A percentile compares a stretch with the other conserved stretches of the same genome.
phyloP scores from a whole-genome alignment of 768 basidiomycete species.

The Leccinum obscurum region DNA sequence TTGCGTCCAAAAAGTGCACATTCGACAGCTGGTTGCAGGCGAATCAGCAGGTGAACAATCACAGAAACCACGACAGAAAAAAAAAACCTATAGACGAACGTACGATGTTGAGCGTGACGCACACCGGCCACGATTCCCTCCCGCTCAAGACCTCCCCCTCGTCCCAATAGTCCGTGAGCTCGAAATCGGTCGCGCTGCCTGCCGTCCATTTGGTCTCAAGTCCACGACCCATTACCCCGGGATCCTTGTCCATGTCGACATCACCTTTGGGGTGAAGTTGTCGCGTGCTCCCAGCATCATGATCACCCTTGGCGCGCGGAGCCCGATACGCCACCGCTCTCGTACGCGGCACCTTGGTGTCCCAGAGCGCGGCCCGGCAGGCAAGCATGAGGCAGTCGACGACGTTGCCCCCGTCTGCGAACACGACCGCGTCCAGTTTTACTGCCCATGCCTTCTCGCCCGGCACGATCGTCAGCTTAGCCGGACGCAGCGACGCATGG shows the following conservation, averaged over 20 bases:
- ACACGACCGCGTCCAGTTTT: conserved; percentile 70
- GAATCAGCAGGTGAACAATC: not conserved
- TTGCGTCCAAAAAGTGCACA: conserved; percentile 74
- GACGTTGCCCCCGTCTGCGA: conserved; percentile 73
- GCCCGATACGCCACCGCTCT: conserved; percentile 66
- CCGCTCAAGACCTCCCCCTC: conserved; percentile 63
- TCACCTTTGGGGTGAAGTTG: conserved; percentile 24
- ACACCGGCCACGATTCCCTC: conserved; percentile 66
- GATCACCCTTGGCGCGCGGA: conserved; percentile 28
- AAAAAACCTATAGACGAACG: conserved; percentile 26
- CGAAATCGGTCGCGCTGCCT: conserved; percentile 70
- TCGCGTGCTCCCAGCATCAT: not conserved
- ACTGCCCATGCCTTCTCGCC: conserved; percentile 74
- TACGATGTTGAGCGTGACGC: conserved; percentile 77
- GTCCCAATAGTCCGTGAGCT: conserved; percentile 86
- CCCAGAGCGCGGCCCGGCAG: conserved; percentile 76
- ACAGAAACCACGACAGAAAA: not conserved
- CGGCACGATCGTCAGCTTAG: conserved; percentile 60
- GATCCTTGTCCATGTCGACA: conserved; percentile 46
- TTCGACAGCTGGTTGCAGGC: conserved; percentile 46
- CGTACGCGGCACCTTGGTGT: conserved; percentile 77
- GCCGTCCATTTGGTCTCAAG: conserved; percentile 52
- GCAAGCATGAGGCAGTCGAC: conserved; percentile 81
- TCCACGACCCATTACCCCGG: conserved; percentile 45
- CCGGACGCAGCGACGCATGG: conserved; percentile 64